phyloP scores from a whole-genome alignment of 768 basidiomycete species.

The Lactarius evosmus region DNA sequence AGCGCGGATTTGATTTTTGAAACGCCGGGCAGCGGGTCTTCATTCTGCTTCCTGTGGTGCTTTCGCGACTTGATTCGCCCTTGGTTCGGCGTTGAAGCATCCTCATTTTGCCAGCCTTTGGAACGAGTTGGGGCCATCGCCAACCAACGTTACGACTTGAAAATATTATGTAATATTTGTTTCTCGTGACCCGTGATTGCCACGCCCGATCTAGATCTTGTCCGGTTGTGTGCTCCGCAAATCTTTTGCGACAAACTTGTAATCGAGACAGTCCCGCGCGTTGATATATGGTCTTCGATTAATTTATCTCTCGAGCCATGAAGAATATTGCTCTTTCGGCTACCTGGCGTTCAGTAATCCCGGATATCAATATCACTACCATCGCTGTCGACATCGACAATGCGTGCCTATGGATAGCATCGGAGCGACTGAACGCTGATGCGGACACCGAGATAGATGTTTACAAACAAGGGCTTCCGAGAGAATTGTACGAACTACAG shows the following conservation, averaged over 20 bases:
- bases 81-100: constrained; percentile 4
- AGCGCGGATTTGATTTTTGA: constrained; percentile 85
- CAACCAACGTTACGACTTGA: background rate
- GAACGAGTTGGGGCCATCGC: constrained; percentile 25
- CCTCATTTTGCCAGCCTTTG: background rate
- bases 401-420: constrained; percentile 23
- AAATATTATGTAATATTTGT: background rate
- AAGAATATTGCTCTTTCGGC: constrained; percentile 19
- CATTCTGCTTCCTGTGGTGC: background rate
- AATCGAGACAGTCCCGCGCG: background rate
- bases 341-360: constrained; percentile 17
- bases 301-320: background rate
- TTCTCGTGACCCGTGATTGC: background rate
- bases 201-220: background rate
- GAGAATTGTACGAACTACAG: background rate
- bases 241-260: background rate
- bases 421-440: constrained; percentile 25
- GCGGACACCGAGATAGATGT: constrained; percentile 26
- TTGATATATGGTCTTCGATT: background rate
- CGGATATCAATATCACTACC: constrained; percentile 14
- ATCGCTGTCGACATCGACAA: constrained; percentile 20
- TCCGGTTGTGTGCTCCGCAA: background rate
- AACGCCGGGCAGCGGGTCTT: constrained; percentile 54
- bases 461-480: constrained; percentile 4
- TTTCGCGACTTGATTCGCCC: background rate